phyloP scores from a whole-genome alignment of 164 flowering plant genomes.

The Magnolia changhungtana region DNA sequence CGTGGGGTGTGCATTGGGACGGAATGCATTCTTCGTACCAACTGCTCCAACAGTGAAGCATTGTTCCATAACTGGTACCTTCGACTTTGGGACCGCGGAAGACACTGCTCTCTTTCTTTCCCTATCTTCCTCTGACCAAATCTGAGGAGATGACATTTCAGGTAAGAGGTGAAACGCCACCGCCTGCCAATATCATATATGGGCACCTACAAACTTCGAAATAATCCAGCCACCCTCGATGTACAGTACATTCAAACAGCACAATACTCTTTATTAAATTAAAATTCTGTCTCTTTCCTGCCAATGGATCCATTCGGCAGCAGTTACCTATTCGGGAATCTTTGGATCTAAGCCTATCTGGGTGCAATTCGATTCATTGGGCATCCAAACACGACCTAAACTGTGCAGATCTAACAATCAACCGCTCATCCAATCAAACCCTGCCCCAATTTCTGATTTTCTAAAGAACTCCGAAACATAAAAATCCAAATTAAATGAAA shows the following conservation, averaged over 20 bases:
- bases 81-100: too few species aligned
- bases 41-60: too few species aligned
- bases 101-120: not conserved
- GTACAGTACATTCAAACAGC: not conserved
- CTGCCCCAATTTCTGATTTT: not conserved
- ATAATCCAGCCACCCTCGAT: not conserved
- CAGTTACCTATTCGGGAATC: not conserved
- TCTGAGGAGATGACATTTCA: not conserved
- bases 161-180: not conserved
- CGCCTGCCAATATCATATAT: not conserved
- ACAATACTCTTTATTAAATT: not conserved
- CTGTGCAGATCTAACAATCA: not conserved
- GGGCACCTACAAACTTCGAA: not conserved
- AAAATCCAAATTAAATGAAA: too few species aligned
- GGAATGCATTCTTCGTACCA: too few species aligned
- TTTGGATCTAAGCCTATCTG: not conserved
- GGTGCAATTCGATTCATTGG: not conserved
- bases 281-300: not conserved
- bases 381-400: not conserved
- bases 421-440: not conserved
- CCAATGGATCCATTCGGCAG: not conserved
- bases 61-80: too few species aligned
- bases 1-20: too few species aligned
- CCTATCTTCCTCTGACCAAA: not conserved
- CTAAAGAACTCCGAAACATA: not conserved